Evolutionary conservation across 2,329 filamentous ascomycete genomes (phyloP), one percentile per base, ranked within the genome.

Genomic region (Pseudofabraea citricarpa): DNA sequence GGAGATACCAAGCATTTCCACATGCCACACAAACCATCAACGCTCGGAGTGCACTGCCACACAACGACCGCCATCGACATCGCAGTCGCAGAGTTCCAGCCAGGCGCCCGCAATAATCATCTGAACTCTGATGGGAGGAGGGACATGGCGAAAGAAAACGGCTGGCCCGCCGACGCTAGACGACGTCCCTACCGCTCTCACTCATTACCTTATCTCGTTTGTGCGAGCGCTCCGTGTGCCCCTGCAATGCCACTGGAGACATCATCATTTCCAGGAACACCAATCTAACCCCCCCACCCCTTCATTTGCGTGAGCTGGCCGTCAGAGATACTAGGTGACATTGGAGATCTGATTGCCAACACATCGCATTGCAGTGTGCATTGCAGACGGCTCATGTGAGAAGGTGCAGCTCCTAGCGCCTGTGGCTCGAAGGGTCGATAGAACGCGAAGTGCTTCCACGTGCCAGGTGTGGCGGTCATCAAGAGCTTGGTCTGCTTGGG

Each of bases 311-410:
- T n/a, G n/a, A n/a, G n/a, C n/a, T n/a, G n/a, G n/a, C n/a, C n/a
- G n/a, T n/a, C n/a, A n/a, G n/a, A n/a, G n/a, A n/a, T n/a, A n/a
- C n/a, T n/a, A n/a, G n/a, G n/a, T n/a, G n/a, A n/a, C n/a, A n/a
- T n/a, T n/a, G n/a, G n/a, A n/a, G 27, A 31, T 31, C 27, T 31
- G 27, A 40, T 35, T 44, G 42, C 42, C 42, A 44, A 38, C 27
- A 31, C 27, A 31, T 31, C 42, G 40, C 42, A 46, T 41, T 41
- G 41, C 37, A 42, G 44, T 16, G 32, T 15, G 36, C 27, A 31
- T 31, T 31, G 27, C 27, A 31, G 27, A 15, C 13, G 27, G 27
- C 27, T 31, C 27, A 31, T 6, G 27, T 31, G 27, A 31, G 27
- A 12, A 12, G 27, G 27, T 15, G 27, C 16, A 31, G n/a, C n/a